Evolutionary conservation across 2,329 filamentous ascomycete species (phyloP).

Genomic region (Monosporascus sp.): DNA sequence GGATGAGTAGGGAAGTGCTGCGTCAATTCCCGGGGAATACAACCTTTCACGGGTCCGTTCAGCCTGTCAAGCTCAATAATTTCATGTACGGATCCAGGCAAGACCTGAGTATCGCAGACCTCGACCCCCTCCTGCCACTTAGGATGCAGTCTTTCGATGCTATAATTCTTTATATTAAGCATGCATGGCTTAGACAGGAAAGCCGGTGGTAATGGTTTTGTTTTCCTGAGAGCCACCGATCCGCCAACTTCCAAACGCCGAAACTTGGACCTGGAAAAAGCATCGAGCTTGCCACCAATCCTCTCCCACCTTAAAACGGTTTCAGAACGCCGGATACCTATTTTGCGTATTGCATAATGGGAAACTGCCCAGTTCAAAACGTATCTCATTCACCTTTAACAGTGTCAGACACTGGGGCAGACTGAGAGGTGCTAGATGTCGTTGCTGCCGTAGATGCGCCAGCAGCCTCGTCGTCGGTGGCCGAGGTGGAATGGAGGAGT

Average conservation of each 20-base stretch:
- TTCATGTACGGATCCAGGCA: background rate
- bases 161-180: background rate
- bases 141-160: background rate
- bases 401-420: slow-evolving; percentile 9
- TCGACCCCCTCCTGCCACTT: background rate
- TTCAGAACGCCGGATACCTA: background rate
- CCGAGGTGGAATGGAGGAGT: slow-evolving; percentile 41
- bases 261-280: background rate
- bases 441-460: slow-evolving; percentile 3
- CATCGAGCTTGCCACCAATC: background rate
- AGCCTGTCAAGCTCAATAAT: background rate
- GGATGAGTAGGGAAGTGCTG: too few species aligned
- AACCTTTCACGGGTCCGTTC: background rate
- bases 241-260: background rate
- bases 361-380: background rate
- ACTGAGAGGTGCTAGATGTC: slow-evolving; percentile 9
- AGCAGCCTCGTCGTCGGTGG: slow-evolving; percentile 33
- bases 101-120: background rate
- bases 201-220: background rate
- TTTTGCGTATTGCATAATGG: background rate
- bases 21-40: background rate
- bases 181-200: background rate
- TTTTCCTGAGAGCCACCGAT: background rate
- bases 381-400: slow-evolving; percentile 17
- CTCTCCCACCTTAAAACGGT: background rate